These are phyloP conservation scores for Phytophthora melonis DNA, from an alignment of 352 stramenopile genomes.

Conservation along the genomic window DNA sequence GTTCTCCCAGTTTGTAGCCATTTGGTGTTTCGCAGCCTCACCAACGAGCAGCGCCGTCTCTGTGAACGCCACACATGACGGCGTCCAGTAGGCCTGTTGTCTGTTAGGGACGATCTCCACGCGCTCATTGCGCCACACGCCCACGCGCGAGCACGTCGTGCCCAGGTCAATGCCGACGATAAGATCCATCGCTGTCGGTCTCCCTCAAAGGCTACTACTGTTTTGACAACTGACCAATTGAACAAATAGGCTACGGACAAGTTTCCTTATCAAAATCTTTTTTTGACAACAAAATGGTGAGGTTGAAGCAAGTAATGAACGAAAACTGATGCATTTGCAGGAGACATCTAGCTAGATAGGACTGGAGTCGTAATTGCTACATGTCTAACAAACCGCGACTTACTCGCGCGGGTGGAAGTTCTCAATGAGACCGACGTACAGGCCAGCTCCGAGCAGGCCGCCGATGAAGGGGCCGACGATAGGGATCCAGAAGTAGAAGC, in stretches of 20 bases:
- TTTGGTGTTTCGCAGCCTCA: neutral
- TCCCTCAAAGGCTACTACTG: neutral
- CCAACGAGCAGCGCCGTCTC: neutral
- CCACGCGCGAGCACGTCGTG: neutral
- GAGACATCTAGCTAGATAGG: neutral
- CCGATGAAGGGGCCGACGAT: constrained; percentile 50
- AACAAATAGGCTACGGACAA: too few relatives aligned
- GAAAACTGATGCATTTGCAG: too few relatives aligned
- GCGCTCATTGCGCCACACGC: neutral
- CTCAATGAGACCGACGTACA: constrained; percentile 48
- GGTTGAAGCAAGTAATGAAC: too few relatives aligned
- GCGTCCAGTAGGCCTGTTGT: neutral
- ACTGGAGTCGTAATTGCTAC: neutral
- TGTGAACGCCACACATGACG: constrained; percentile 1
- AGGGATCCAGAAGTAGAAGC: constrained; percentile 53
- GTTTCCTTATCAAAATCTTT: too few relatives aligned
- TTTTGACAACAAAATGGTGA: too few relatives aligned
- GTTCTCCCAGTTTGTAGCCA: neutral
- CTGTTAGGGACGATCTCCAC: neutral
- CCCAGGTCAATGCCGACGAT: neutral
- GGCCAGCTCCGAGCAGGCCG: constrained; percentile 39
- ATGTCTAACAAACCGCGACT: neutral
- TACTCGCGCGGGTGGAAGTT: constrained; percentile 46
- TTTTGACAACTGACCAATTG: too few relatives aligned
- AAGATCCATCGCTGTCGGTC: neutral